These are phyloP conservation scores for Sodiomyces alkalinus DNA, from an alignment of 2,329 filamentous ascomycete species.

Conservation along the genomic window DNA sequence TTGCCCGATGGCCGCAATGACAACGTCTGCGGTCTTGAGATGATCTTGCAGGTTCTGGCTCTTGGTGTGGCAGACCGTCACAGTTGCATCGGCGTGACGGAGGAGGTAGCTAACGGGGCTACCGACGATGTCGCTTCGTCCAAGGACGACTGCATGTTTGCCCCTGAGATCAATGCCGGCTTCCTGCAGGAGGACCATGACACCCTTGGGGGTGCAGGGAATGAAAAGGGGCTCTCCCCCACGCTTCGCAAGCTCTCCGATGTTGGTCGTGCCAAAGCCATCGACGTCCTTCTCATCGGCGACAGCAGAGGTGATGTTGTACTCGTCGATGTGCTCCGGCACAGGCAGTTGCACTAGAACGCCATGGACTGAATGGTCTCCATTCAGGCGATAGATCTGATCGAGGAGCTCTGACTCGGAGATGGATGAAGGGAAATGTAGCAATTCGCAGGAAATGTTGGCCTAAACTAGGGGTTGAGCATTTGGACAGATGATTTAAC, in stretches of 20 bases:
- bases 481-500: constrained; percentile 2
- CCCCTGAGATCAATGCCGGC: constrained; percentile 70
- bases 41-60: constrained; percentile 59
- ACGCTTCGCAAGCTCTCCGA: constrained; percentile 91
- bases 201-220: constrained; percentile 92
- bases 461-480: no score
- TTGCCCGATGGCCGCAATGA: constrained; percentile 84
- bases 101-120: constrained; percentile 92
- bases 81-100: constrained; percentile 90
- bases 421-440: constrained; percentile 70
- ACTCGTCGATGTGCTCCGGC: constrained; percentile 80
- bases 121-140: constrained; percentile 92
- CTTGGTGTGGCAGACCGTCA: constrained; percentile 89
- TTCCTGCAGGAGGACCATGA: constrained; percentile 83
- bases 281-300: constrained; percentile 94
- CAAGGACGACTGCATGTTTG: constrained; percentile 89
- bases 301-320: constrained; percentile 78
- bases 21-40: constrained; percentile 72
- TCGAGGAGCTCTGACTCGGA: constrained; percentile 77
- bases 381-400: constrained; percentile 68
- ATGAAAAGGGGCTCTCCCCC: constrained; percentile 80
- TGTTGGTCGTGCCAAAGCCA: constrained; percentile 86
- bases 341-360: constrained; percentile 89
- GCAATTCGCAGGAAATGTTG: constrained; percentile 74
- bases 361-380: constrained; percentile 73